These are phyloP conservation scores for Russula compacta DNA, from an alignment of 768 basidiomycete genomes.

Conservation along the genomic window DNA sequence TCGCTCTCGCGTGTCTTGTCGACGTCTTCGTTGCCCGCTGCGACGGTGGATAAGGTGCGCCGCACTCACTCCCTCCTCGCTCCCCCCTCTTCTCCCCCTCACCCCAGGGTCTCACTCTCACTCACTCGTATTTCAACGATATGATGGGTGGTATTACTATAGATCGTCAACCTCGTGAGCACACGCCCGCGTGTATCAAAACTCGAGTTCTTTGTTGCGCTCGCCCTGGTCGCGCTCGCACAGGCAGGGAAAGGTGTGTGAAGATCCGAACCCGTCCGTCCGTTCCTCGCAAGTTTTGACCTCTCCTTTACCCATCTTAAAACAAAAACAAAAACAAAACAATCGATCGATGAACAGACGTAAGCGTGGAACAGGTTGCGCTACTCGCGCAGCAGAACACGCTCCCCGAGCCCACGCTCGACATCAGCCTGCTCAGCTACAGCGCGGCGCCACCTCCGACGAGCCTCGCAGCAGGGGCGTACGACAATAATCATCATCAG, in stretches of 20 bases:
- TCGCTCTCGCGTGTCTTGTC: conserved; percentile 71
- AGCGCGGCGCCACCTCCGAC: conserved; percentile 37
- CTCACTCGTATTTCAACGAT: background rate
- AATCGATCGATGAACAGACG: conserved; percentile 38
- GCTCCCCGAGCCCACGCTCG: conserved; percentile 64
- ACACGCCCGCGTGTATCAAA: conserved; percentile 72
- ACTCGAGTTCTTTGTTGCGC: conserved; percentile 85
- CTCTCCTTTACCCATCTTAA: background rate
- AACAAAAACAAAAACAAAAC: background rate
- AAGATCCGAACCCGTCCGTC: background rate
- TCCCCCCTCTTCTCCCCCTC: too few species aligned
- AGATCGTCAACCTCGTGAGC: conserved; percentile 90
- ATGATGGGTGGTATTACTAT: background rate
- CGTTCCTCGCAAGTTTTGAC: background rate
- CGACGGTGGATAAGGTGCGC: conserved; percentile 71
- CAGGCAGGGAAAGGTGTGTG: conserved; percentile 67
- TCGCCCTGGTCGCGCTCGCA: conserved; percentile 80
- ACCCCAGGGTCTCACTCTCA: too few species aligned
- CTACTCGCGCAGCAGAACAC: conserved; percentile 68
- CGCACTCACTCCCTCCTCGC: too few species aligned
- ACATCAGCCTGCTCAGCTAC: conserved; percentile 42
- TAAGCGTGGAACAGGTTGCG: conserved; percentile 76
- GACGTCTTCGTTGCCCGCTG: conserved; percentile 71
- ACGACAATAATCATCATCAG: background rate
- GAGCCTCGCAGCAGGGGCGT: conserved; percentile 10